Evolutionary conservation across 2,329 filamentous ascomycete species (phyloP).

Genomic region (Grosmannia serpens): DNA sequence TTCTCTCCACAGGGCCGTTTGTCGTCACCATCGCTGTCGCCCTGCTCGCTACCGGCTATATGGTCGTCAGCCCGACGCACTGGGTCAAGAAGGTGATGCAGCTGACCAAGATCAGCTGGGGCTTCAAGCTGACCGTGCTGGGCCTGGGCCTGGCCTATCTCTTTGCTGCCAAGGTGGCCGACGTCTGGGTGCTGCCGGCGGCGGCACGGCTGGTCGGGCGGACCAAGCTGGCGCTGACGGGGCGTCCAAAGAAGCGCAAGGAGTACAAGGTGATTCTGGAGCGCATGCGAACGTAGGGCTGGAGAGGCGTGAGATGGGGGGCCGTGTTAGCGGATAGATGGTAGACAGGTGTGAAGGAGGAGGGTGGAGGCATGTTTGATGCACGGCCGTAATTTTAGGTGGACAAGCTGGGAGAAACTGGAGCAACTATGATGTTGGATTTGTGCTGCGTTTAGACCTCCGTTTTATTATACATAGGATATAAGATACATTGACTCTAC

Average conservation of each 20-base stretch:
- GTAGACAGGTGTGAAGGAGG: neutral
- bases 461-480: no score
- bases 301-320: neutral
- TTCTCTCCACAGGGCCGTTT: conserved; percentile 56
- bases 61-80: conserved; percentile 63
- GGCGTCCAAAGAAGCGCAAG: conserved; percentile 66
- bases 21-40: conserved; percentile 62
- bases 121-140: conserved; percentile 65
- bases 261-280: conserved; percentile 76
- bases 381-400: no score
- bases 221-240: conserved; percentile 43
- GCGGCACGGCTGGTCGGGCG: conserved; percentile 58
- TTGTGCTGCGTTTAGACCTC: no score
- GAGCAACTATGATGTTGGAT: no score
- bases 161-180: conserved; percentile 54
- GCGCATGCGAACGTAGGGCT: conserved; percentile 37
- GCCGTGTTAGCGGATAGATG: neutral
- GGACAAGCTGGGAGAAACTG: no score
- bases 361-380: neutral
- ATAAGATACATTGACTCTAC: no score
- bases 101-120: conserved; percentile 61
- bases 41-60: conserved; percentile 59
- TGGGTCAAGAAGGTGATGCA: conserved; percentile 72
- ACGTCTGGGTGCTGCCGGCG: conserved; percentile 57
- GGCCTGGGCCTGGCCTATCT: conserved; percentile 60